Evolutionary conservation across 306 rosid genomes (phyloP).

Genomic region (Medicago lupulina): DNA sequence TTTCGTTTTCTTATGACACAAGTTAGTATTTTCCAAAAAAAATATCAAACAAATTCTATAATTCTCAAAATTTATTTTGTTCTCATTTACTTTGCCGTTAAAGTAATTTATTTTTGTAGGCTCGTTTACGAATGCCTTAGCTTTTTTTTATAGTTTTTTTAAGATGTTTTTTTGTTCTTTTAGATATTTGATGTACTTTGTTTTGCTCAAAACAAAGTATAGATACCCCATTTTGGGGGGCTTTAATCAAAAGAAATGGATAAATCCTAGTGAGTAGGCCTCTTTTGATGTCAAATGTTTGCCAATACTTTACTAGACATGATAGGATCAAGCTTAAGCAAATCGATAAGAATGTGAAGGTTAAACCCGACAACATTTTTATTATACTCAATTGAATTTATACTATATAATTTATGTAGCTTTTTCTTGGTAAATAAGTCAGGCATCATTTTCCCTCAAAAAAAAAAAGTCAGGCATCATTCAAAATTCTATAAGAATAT

Average conservation of each 20-base stretch:
- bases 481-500: slow-evolving; percentile 7
- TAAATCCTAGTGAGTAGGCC: background rate
- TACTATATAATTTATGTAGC: background rate
- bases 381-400: background rate
- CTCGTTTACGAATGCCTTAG: too few species aligned
- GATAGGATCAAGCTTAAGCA: background rate
- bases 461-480: background rate
- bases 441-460: slow-evolving; percentile 18
- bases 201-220: background rate
- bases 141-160: too few species aligned
- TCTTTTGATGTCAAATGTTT: slow-evolving; percentile 34
- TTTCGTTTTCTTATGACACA: too few species aligned
- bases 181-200: too few species aligned
- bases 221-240: too few species aligned
- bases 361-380: slow-evolving; percentile 39
- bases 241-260: background rate
- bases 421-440: slow-evolving; percentile 17
- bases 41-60: too few species aligned
- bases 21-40: too few species aligned
- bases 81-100: too few species aligned
- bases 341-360: slow-evolving; percentile 38
- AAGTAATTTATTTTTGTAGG: too few species aligned
- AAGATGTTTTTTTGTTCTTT: too few species aligned
- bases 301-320: slow-evolving; percentile 50
- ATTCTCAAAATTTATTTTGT: too few species aligned